Conservation (phyloP, 75 land plant genomes). For the Selaginella tamariscina region DNA sequence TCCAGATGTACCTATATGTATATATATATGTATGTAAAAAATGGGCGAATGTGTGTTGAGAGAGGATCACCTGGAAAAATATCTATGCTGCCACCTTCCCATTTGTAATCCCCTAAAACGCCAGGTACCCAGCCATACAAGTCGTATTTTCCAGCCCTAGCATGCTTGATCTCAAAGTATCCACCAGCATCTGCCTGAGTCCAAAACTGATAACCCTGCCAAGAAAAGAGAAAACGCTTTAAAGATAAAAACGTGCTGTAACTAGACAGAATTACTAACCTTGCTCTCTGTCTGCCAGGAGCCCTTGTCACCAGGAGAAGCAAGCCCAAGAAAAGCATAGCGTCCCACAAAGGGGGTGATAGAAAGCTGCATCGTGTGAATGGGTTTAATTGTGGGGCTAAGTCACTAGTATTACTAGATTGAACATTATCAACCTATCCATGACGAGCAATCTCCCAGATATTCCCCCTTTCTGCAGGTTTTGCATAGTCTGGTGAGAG, state of each 20-base stretch:
- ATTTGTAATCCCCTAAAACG: slow-evolving; percentile 41
- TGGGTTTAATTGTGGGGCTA: too few relatives aligned
- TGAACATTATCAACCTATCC: slow-evolving; percentile 38
- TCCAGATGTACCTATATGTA: too few relatives aligned
- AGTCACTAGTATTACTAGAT: background rate
- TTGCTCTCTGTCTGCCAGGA: slow-evolving; percentile 58
- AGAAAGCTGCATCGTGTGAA: too few relatives aligned
- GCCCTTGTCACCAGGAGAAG: slow-evolving; percentile 48
- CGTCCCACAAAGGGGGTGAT: slow-evolving; percentile 18
- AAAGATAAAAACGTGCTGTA: background rate
- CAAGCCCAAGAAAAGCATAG: slow-evolving; percentile 42
- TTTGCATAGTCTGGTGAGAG: slow-evolving; percentile 46
- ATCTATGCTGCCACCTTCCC: slow-evolving; percentile 12
- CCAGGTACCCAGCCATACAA: slow-evolving; percentile 59
- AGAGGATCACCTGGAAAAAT: slow-evolving; percentile 20
- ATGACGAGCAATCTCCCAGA: slow-evolving; percentile 40
- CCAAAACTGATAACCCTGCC: slow-evolving; percentile 62
- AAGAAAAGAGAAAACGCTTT: background rate
- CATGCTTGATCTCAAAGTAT: slow-evolving; percentile 26
- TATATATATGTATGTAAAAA: too few relatives aligned
- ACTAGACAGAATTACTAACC: slow-evolving; percentile 20
- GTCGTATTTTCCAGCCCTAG: slow-evolving; percentile 35
- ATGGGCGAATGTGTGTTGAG: too few relatives aligned
- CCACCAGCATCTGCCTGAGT: slow-evolving; percentile 40
- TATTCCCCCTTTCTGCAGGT: slow-evolving; percentile 41